Base-by-base conservation (phyloP, 2,329 filamentous ascomycete species). In the Paraphaeosphaeria sporulosa region DNA sequence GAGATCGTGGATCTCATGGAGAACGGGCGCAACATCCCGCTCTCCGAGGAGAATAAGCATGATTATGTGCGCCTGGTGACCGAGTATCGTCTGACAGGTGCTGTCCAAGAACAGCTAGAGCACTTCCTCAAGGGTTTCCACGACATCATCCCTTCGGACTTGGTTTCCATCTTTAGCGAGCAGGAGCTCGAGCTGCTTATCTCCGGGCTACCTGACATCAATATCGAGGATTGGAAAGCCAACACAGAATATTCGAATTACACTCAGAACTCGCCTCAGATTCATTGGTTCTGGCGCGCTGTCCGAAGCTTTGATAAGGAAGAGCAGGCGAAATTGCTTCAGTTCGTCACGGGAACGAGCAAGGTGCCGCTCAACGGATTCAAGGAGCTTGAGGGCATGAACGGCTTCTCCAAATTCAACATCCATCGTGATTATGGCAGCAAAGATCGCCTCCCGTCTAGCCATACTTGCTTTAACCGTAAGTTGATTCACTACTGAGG, bases 181-280 rank as follows among this genome's bases (percentile, higher is more conserved):
- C 95, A 99, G 77, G 95, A 99, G 80, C 85, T 99, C 30, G 95
- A 99, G 78, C 84, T 99, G 50, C 85, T 99, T 62, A 99, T 99
- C 74, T 99, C 95, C 53, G 95, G 95, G 75, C 85, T 99, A 54
- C 95, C 95, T 1, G 95, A 99, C 74, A 97, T 99, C 69, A 94
- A 99, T 70, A 88, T 98, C 43, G 95, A 99, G 73, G 95, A 99
- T 80, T 99, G 95, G 95, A 97, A 97, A 86, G 93, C 92, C 80
- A 97, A 97, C 80, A 96, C 94, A 2, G 96, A 99, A 76, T 98
- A 99, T 72, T 94, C 98, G 80, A 98, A 98, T 79, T 99, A 99
- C 82, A 93, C 88, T 4, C 90, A 92, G 34, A 94, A 94, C 0
- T 97, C 95, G 3, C 92, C 93, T 47, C 96, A 99, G 77, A 97